These are phyloP conservation scores for Leishmania lainsoni DNA, from an alignment of 208 protist genomes.

Conservation along the genomic window DNA sequence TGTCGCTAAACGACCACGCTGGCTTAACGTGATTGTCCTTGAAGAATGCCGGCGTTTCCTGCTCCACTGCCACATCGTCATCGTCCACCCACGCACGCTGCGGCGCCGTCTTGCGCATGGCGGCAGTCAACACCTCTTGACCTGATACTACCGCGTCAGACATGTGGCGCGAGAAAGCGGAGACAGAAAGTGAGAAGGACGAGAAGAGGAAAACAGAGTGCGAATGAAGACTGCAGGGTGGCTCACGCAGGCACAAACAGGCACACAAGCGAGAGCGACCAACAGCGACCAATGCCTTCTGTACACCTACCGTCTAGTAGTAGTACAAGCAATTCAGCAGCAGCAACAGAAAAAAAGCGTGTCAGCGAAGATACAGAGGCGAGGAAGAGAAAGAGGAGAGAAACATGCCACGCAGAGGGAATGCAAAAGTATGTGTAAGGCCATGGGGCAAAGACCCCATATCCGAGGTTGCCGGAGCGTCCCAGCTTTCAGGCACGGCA, in stretches of 20 bases:
- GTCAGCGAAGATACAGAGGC: background rate
- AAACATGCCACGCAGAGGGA: background rate
- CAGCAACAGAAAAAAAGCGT: background rate
- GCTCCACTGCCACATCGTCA: conserved; percentile 42
- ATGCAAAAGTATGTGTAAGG: background rate
- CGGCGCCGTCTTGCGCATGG: background rate
- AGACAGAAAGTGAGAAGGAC: conserved; percentile 1
- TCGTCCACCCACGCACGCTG: conserved; percentile 71
- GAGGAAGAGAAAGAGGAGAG: background rate
- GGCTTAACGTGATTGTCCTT: conserved; percentile 49
- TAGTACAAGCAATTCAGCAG: background rate
- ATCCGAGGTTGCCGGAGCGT: background rate
- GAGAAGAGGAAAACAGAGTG: background rate
- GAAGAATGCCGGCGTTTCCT: conserved; percentile 42
- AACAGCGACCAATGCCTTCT: background rate
- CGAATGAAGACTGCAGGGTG: background rate
- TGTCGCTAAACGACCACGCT: conserved; percentile 61
- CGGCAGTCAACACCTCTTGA: background rate
- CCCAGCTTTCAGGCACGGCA: background rate
- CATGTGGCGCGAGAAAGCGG: conserved; percentile 6
- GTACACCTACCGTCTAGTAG: background rate
- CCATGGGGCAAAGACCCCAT: background rate
- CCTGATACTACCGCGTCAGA: conserved; percentile 6
- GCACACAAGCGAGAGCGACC: background rate
- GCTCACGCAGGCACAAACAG: background rate